Evolutionary conservation across 805 yeast species (phyloP), one percentile per base, ranked within the genome.

Genomic region (Lachancea quebecensis): DNA sequence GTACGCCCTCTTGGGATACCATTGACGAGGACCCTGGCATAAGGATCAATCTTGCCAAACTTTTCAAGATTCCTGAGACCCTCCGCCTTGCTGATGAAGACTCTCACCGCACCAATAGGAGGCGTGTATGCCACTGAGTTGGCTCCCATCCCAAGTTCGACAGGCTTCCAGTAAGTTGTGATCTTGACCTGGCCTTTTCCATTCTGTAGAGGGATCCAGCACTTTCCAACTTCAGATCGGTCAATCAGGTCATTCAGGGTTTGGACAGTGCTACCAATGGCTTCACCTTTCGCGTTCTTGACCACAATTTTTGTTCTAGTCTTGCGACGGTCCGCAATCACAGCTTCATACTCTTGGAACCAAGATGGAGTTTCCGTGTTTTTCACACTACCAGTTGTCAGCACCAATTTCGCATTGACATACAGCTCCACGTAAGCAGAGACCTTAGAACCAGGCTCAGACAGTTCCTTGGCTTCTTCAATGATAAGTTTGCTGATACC

Each of bases 41-140:
- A 93, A 37, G 99, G 99, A 66, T 93, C 98, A 60, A 89, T 79
- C 56, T 81, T 86, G 49, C 98, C 98, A 48, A 93, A 73, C 45
- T 78, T 83, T 64, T 91, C 97, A 66, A 90, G 73, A 65, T 93
- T 91, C 48, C 84, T 77, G 58, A 93, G 75, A 49, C 79, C 83
- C 46, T 74, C 77, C 36, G 95, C 97, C 49, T 74, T 75, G 53
- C 76, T 77, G 49, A 93, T 65, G 48, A 75, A 71, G 27, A 93
- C 72, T 59, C 97, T 80, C 5, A 90, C 74, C 30, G 85, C 91
- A 61, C 99, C 99, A 60, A 91, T 82, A 41, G 99, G 99, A 47
- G 88, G 88, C n/a, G 88, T 79, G 68, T 89, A 91, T 42, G 91
- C 93, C 54, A 82, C 79, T 17, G 85, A 67, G 49, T 88, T 86